These are phyloP conservation scores for Beta macrorhiza DNA, from an alignment of 179 eudicot genomes.

Conservation along the genomic window DNA sequence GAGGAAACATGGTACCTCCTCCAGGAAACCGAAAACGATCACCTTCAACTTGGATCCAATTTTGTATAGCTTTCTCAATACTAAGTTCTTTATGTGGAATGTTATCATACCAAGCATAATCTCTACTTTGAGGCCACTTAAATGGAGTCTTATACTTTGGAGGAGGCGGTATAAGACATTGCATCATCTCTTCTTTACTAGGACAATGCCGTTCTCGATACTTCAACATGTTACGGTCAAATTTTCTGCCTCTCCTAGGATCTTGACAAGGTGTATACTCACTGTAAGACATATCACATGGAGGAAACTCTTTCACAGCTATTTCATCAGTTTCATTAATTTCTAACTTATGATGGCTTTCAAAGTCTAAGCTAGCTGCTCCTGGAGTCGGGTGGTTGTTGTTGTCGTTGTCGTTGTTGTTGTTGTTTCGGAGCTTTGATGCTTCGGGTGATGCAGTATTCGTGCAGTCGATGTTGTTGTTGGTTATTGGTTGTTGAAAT, in stretches of 20 bases:
- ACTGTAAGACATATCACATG: constrained; percentile 61
- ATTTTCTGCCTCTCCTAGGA: constrained; percentile 60
- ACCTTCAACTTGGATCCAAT: constrained; percentile 92
- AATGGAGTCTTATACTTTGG: constrained; percentile 79
- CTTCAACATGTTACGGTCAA: constrained; percentile 61
- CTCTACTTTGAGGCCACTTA: constrained; percentile 91
- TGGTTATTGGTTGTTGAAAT: constrained; percentile 30
- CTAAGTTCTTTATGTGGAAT: constrained; percentile 94
- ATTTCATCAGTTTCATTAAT: constrained; percentile 35
- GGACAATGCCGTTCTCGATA: constrained; percentile 92
- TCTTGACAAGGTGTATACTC: constrained; percentile 91
- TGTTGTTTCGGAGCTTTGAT: neutral
- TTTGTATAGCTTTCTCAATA: constrained; percentile 84
- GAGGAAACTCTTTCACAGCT: constrained; percentile 39
- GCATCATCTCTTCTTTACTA: constrained; percentile 52
- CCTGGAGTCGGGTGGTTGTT: constrained; percentile 6
- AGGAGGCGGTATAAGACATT: constrained; percentile 80
- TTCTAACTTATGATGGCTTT: constrained; percentile 62
- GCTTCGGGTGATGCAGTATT: constrained; percentile 22
- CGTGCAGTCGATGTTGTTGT: constrained; percentile 28
- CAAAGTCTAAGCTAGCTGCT: constrained; percentile 50
- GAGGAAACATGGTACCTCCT: constrained; percentile 92
- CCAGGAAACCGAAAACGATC: constrained; percentile 86
- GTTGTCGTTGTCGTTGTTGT: too few species aligned
- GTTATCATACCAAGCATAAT: constrained; percentile 80